Conservation (phyloP, 202 grass and related monocot genomes). For the Panicum virgatum region DNA sequence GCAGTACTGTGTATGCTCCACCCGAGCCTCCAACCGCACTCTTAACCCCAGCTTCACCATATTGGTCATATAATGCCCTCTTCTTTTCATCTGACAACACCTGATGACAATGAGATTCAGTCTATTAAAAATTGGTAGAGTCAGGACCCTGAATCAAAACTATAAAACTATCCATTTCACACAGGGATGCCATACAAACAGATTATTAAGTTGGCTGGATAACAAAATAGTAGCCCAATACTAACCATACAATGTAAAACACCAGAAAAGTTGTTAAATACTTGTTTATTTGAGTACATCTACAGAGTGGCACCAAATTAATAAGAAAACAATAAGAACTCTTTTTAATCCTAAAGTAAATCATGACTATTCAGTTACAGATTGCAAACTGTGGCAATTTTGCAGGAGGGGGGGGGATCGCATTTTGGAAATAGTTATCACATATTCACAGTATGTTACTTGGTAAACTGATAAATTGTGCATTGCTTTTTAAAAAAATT, state of each 20-base stretch:
- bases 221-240: neutral
- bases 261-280: neutral
- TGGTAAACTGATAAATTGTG: slow-evolving; percentile 1
- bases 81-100: slow-evolving; percentile 99
- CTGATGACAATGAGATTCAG: slow-evolving; percentile 60
- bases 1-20: slow-evolving; percentile 90
- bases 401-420: too few relatives aligned
- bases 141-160: neutral
- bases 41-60: slow-evolving; percentile 97
- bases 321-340: neutral
- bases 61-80: slow-evolving; percentile 90
- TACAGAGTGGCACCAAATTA: neutral
- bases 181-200: neutral
- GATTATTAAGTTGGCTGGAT: neutral
- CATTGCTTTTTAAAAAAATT: neutral
- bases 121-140: neutral
- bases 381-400: too few relatives aligned
- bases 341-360: neutral
- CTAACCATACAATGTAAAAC: neutral
- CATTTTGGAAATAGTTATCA: neutral
- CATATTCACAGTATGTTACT: neutral
- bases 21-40: slow-evolving; percentile 78
- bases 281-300: neutral
- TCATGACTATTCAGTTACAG: neutral
- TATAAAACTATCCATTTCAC: neutral